A percentile compares a stretch with the other conserved stretches of the same genome.
phyloP scores from a whole-genome alignment of 2,329 filamentous ascomycete species.

The Acarospora socialis region DNA sequence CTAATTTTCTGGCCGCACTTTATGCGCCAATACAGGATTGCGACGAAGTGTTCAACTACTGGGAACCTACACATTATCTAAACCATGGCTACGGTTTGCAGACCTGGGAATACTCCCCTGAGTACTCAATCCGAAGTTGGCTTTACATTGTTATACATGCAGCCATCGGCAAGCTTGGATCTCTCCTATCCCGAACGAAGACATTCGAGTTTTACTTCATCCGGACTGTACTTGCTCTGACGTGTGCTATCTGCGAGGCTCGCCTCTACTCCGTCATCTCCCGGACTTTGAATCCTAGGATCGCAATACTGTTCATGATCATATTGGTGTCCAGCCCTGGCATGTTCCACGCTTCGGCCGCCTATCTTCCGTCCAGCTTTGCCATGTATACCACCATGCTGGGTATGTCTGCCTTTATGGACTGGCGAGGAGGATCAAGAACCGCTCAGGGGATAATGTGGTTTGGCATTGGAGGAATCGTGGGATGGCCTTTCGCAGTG shows the following conservation, averaged over 20 bases:
- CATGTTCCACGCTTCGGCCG: constrained; percentile 80
- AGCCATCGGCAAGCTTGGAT: constrained; percentile 50
- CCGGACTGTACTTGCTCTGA: constrained; percentile 56
- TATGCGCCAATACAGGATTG: constrained; percentile 93
- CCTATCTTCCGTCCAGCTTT: constrained; percentile 86
- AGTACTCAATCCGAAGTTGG: constrained; percentile 93
- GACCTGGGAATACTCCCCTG: constrained; percentile 97
- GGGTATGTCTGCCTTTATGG: constrained; percentile 77
- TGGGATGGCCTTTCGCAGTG: constrained; percentile 91
- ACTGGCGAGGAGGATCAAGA: constrained; percentile 66
- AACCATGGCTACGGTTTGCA: constrained; percentile 85
- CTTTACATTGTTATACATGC: constrained; percentile 75
- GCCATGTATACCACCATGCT: constrained; percentile 90
- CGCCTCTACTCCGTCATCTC: constrained; percentile 66
- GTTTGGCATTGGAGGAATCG: constrained; percentile 70
- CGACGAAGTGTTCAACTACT: constrained; percentile 98
- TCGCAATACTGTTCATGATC: constrained; percentile 73
- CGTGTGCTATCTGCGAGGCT: constrained; percentile 71
- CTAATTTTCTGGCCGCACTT: constrained; percentile 60
- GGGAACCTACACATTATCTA: constrained; percentile 92
- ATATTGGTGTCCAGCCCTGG: constrained; percentile 68
- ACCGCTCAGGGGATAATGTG: constrained; percentile 77
- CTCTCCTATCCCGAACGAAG: constrained; percentile 38
- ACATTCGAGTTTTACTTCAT: constrained; percentile 71
- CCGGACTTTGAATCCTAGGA: constrained; percentile 61